These are phyloP conservation scores for Amanita pallidorosea DNA, from an alignment of 768 basidiomycete genomes.

Conservation along the genomic window DNA sequence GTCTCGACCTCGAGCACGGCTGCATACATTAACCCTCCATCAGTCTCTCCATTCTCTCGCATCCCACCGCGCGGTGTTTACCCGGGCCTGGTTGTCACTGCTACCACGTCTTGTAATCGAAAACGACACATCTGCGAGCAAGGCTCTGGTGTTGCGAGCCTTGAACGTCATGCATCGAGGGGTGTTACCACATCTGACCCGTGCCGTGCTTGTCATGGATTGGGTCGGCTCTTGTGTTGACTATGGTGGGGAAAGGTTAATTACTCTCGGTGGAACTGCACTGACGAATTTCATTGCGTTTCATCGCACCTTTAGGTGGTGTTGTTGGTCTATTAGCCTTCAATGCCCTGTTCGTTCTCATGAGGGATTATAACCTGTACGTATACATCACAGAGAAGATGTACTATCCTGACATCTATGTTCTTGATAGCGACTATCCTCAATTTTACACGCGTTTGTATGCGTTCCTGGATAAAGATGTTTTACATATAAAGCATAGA, in stretches of 20 bases:
- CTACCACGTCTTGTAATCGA: slow-evolving; percentile 45
- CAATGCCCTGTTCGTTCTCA: slow-evolving; percentile 85
- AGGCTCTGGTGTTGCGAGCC: slow-evolving; percentile 38
- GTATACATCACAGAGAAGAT: slow-evolving; percentile 15
- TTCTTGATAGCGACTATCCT: slow-evolving; percentile 72
- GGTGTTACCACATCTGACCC: slow-evolving; percentile 74
- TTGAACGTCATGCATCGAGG: slow-evolving; percentile 76
- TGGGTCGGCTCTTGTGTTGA: slow-evolving; percentile 85
- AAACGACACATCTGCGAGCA: slow-evolving; percentile 22
- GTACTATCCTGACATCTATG: neutral
- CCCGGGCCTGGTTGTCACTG: slow-evolving; percentile 67
- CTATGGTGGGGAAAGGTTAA: slow-evolving; percentile 37
- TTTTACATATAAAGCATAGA: slow-evolving; percentile 87
- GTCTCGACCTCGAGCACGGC: slow-evolving; percentile 31
- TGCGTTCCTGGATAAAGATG: slow-evolving; percentile 75
- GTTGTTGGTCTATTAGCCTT: slow-evolving; percentile 79
- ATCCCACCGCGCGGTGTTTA: slow-evolving; percentile 76
- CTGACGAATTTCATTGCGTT: neutral
- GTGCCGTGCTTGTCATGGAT: slow-evolving; percentile 78
- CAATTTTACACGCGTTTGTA: slow-evolving; percentile 91
- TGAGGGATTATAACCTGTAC: slow-evolving; percentile 88
- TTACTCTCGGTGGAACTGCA: neutral
- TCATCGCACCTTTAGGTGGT: slow-evolving; percentile 43
- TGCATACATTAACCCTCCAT: slow-evolving; percentile 60
- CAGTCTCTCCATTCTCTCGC: slow-evolving; percentile 67